These are phyloP conservation scores for Thozetella sp. DNA, from an alignment of 495 filamentous ascomycete genomes.

Conservation along the genomic window DNA sequence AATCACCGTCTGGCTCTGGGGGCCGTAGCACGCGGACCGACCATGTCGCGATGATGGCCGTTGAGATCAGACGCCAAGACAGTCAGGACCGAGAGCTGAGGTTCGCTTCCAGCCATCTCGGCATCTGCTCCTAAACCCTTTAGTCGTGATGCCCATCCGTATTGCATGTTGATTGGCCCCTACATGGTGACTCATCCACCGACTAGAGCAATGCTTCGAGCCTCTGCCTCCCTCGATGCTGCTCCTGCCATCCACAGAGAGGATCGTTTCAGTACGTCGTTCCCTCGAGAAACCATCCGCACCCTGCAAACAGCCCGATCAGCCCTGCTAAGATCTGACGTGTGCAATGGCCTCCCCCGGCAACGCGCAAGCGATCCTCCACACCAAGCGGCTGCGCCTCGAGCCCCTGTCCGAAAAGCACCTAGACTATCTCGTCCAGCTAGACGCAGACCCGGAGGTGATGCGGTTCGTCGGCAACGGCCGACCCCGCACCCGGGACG, in stretches of 20 bases:
- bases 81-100: neutral
- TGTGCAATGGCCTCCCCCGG: neutral
- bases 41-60: neutral
- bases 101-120: neutral
- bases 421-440: conserved; percentile 6
- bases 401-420: conserved; percentile 6
- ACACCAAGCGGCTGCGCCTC: conserved; percentile 6
- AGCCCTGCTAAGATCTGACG: neutral
- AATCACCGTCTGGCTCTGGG: neutral
- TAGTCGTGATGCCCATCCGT: too few species aligned
- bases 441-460: conserved; percentile 9
- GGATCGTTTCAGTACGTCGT: too few species aligned
- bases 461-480: conserved; percentile 6
- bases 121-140: neutral
- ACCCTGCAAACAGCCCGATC: too few species aligned
- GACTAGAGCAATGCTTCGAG: too few species aligned
- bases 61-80: neutral
- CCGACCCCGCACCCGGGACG: neutral
- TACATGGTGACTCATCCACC: neutral
- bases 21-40: neutral
- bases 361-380: neutral
- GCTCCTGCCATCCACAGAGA: too few species aligned
- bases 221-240: too few species aligned
- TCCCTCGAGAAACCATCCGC: too few species aligned
- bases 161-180: too few species aligned